Percentiles rank a stretch among this genome's conserved stretches.
Evolutionary conservation across 768 basidiomycete genomes (phyloP).

Genomic region (Lactarius sp.): DNA sequence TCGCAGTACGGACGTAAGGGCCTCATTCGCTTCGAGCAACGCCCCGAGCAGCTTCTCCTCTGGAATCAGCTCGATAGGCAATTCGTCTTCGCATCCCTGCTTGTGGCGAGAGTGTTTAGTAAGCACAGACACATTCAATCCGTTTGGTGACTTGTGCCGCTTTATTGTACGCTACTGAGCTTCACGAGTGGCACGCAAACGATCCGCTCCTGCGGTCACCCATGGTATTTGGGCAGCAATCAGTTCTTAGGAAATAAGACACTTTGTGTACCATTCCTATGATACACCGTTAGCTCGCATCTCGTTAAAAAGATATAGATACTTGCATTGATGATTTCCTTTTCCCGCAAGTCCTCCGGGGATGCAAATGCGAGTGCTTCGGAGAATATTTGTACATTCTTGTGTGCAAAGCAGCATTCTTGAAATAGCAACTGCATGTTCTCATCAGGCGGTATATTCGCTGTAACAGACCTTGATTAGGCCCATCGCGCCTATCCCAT

Average conservation of each 20-base stretch:
- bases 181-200: conserved; percentile 42
- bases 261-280: conserved; percentile 67
- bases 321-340: conserved; percentile 63
- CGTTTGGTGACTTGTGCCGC: conserved; percentile 17
- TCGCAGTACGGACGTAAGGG: conserved; percentile 61
- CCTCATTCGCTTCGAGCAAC: conserved; percentile 68
- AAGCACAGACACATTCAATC: neutral
- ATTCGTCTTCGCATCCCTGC: conserved; percentile 22
- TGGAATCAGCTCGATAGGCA: conserved; percentile 45
- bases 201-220: conserved; percentile 80
- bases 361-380: conserved; percentile 66
- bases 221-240: conserved; percentile 86
- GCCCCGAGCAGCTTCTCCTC: conserved; percentile 75
- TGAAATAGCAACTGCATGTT: conserved; percentile 85
- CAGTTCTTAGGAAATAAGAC: conserved; percentile 76
- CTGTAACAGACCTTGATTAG: conserved; percentile 28
- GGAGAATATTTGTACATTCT: conserved; percentile 71
- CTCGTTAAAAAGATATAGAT: neutral
- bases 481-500: conserved; percentile 26
- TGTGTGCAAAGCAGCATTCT: conserved; percentile 78
- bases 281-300: conserved; percentile 1
- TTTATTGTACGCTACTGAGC: conserved; percentile 11
- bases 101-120: conserved; percentile 6
- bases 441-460: conserved; percentile 71
- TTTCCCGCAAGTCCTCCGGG: conserved; percentile 60